Conservation (phyloP, 176 grass and related monocot species). For the Microstegium vimineum region DNA sequence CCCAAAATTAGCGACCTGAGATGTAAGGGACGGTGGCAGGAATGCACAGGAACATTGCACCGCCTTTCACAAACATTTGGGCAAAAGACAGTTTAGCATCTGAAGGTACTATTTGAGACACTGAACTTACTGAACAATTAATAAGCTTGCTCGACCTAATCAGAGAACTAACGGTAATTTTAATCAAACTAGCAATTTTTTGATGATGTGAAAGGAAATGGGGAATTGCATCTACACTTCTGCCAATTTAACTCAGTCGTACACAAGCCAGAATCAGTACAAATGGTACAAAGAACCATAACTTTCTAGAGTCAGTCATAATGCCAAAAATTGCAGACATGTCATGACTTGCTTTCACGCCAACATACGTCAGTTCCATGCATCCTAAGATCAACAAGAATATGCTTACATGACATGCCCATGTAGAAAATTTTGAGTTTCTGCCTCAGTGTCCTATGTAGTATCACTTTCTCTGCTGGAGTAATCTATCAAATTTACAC, state of each 20-base stretch:
- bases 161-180: background rate
- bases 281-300: background rate
- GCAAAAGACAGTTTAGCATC: background rate
- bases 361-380: background rate
- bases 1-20: background rate
- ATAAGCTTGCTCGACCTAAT: background rate
- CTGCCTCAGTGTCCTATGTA: background rate
- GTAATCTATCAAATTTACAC: background rate
- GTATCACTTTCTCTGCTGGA: background rate
- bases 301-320: background rate
- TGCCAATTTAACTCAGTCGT: background rate
- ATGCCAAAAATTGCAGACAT: background rate
- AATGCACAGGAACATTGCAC: background rate
- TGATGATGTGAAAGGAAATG: background rate
- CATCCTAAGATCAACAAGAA: conserved; percentile 21
- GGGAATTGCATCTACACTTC: conserved; percentile 4
- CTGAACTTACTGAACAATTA: conserved; percentile 4
- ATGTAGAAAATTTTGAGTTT: background rate
- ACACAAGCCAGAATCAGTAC: conserved; percentile 7
- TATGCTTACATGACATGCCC: conserved; percentile 7
- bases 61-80: background rate
- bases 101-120: background rate
- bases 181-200: background rate
- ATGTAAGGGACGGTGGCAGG: background rate
- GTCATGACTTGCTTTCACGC: background rate